Evolutionary conservation across 805 yeast genomes (phyloP), one percentile per base, ranked within the genome.

Genomic region (Metschnikowia dekortorum): DNA sequence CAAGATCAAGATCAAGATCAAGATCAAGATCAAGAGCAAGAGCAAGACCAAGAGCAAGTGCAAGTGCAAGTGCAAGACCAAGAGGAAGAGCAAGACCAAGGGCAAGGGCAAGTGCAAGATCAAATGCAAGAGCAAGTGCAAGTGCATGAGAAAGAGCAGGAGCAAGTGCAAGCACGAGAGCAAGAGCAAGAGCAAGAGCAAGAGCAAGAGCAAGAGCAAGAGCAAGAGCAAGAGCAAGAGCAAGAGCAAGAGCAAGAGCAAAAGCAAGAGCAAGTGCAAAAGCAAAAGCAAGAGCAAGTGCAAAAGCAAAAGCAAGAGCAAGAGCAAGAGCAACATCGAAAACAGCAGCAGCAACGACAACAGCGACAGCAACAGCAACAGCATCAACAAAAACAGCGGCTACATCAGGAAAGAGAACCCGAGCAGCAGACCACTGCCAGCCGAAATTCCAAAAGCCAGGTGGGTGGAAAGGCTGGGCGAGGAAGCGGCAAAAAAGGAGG

Each of bases 401-500:
- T 26, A 14, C 35, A 41, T n/a, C 26, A 41, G 29, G 18, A 41
- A 8, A 35, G 34, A 22, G 38, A 42, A 14, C 53, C 53, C 35
- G 54, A 41, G 13, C 53, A 55, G 14, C 44, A 44, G 33, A 37
- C 18, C 29, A 36, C 49, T 22, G 32, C 50, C 8, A 42, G 44
- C 39, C 56, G 54, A 39, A 44, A 34, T 14, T 7, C 32, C 33
- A 34, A 29, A 39, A 44, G 46, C 35, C 54, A 44, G 44, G 54
- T 51, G 22, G 47, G 52, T 4, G 51, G 53, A 9, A 53, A 56
- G 32, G 51, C 35, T 39, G 57, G 59, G 31, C 52, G 50, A 37
- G 44, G 50, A 38, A 52, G 47, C 16, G 44, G 53, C 34, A 57
- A 54, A 34, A 61, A 59, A 47, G 59, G 53, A 16, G 55, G 53